Conservation (phyloP, 2,329 filamentous ascomycete genomes). For the Penicillium brevicompactum region DNA sequence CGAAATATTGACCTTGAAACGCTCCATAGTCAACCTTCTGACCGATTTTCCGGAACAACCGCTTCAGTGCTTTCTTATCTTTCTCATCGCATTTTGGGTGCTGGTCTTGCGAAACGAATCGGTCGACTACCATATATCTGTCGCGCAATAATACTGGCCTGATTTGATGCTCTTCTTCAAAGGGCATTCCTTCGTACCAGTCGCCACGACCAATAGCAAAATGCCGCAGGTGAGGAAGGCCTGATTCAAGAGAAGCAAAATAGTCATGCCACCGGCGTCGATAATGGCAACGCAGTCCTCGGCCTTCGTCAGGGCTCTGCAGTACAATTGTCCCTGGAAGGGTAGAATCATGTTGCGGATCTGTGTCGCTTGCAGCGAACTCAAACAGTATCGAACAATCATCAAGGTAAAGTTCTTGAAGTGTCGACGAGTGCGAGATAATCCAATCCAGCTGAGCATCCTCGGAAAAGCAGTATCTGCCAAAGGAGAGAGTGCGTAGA, state of each 20-base stretch:
- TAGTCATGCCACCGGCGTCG: background rate
- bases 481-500: background rate
- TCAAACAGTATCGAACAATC: background rate
- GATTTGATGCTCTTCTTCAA: background rate
- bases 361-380: background rate
- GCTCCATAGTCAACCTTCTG: background rate
- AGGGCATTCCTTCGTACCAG: background rate
- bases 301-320: rapidly evolving
- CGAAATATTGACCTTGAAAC: too few relatives aligned
- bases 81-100: background rate
- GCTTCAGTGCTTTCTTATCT: background rate
- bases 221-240: background rate
- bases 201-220: conserved; percentile 1
- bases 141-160: background rate
- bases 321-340: background rate
- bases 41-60: background rate
- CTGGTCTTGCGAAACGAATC: background rate
- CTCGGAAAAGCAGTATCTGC: background rate
- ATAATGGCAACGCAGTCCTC: background rate
- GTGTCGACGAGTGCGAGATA: conserved; percentile 2
- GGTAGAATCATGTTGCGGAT: background rate
- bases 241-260: background rate
- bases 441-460: conserved; percentile 5
- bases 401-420: conserved; percentile 1
- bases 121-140: background rate